Evolutionary conservation across 2,329 filamentous ascomycete genomes (phyloP), one percentile per base, ranked within the genome.

Genomic region (Clonostachys rhizophaga): DNA sequence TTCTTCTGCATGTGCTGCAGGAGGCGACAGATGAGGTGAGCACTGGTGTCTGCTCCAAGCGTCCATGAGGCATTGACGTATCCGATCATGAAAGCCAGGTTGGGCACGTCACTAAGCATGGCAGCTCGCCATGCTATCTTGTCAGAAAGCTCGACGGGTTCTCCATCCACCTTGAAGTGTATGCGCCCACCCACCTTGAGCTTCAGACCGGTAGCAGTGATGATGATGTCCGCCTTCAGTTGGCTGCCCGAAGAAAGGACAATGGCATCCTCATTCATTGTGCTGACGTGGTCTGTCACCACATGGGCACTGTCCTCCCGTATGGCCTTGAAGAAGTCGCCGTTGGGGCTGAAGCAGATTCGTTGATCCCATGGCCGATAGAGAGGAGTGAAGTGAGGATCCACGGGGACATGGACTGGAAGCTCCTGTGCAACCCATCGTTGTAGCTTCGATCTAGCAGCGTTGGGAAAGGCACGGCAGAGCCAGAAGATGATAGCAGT

Each of bases 281-380:
- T 69, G 24, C 72, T 62, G 54, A 83, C 78, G 7, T 54, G 64
- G 46, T 70, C 75, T 0, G 76, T 79, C 1, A 73, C 68, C 8
- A 79, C 57, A 17, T 66, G 56, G 2, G 62, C 61, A 42, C 72
- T 73, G 2, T 62, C 61, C 1, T 56, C 57, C 37, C 62, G 63
- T 1, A 79, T 55, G 1, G 69, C 65, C 30, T 68, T 56, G 58
- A 71, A 79, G 54, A 79, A 80, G 54, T 81, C 76, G 5, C 70
- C 73, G 44, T 73, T 67, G 0, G 71, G 72, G 17, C 61, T 81
- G 46, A 88, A 66, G 55, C 87, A 91, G n/a, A 91, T 67, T 1
- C 88, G 79, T 62, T 94, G 87, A 43, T 88, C 77, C 76, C 86
- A 84, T 0, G 82, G 82, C 40, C 76, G 72, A 54, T 87, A 86